phyloP scores from a whole-genome alignment of 148 eudicot genomes.

The Persicaria maculosa region DNA sequence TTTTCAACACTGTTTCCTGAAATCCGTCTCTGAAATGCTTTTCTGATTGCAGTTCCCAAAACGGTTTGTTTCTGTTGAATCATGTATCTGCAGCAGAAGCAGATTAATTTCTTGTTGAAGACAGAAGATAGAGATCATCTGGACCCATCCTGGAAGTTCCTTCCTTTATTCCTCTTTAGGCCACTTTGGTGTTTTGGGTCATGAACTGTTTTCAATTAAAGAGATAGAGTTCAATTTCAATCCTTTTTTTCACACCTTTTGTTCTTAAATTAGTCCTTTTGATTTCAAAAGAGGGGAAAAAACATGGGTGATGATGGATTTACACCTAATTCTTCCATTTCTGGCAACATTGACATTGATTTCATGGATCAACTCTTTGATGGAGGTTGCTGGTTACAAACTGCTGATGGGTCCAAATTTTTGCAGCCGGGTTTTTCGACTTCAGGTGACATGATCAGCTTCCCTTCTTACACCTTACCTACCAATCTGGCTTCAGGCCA shows the following conservation, averaged over 20 bases:
- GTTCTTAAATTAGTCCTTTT: background rate
- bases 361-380: slow-evolving; percentile 55
- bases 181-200: slow-evolving; percentile 55
- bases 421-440: slow-evolving; percentile 33
- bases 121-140: slow-evolving; percentile 29
- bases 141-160: slow-evolving; percentile 40
- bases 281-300: background rate
- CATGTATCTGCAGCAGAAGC: slow-evolving; percentile 33
- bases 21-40: slow-evolving; percentile 22
- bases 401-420: slow-evolving; percentile 42
- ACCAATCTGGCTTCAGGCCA: slow-evolving; percentile 26
- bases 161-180: slow-evolving; percentile 44
- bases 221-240: background rate
- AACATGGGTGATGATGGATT: slow-evolving; percentile 54
- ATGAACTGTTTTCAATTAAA: slow-evolving; percentile 13
- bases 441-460: slow-evolving; percentile 28
- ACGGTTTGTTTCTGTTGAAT: slow-evolving; percentile 31
- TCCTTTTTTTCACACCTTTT: background rate
- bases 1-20: slow-evolving; percentile 11
- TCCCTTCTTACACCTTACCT: slow-evolving; percentile 23
- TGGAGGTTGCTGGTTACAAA: slow-evolving; percentile 74
- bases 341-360: slow-evolving; percentile 46
- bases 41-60: slow-evolving; percentile 39
- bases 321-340: slow-evolving; percentile 32
- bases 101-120: slow-evolving; percentile 26